Conservation (phyloP, 768 basidiomycete genomes). For the Phylloporus scabripes region DNA sequence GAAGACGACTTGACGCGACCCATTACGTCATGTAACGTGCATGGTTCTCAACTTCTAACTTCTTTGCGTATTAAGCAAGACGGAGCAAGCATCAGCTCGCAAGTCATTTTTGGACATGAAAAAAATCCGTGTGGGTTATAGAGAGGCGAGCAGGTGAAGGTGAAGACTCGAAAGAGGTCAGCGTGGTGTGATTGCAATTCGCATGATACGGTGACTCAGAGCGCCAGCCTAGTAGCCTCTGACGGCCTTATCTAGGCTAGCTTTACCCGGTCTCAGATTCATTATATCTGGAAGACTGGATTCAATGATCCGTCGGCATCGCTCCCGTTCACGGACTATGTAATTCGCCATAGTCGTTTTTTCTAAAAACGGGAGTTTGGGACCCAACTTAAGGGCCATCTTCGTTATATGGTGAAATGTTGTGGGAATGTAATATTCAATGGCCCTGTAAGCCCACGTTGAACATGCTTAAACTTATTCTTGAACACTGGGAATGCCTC, state of each 20-base stretch:
- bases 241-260: background rate
- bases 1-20: slow-evolving; percentile 23
- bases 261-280: background rate
- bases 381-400: too few species aligned
- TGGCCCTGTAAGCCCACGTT: background rate
- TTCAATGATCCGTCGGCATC: too few species aligned
- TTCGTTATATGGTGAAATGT: too few species aligned
- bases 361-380: background rate
- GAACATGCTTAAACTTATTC: background rate
- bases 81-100: too few species aligned
- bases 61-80: background rate
- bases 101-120: background rate
- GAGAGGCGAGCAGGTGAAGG: background rate
- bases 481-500: background rate
- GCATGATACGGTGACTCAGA: background rate
- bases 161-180: background rate
- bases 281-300: too few species aligned
- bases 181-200: background rate
- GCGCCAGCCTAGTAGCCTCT: background rate
- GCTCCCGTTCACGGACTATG: too few species aligned
- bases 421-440: too few species aligned
- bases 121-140: background rate
- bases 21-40: slow-evolving; percentile 30
- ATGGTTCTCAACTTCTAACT: too few species aligned
- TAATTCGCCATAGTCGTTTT: background rate